Base-by-base conservation (phyloP, 768 basidiomycete species). In the Mycena amicta region DNA sequence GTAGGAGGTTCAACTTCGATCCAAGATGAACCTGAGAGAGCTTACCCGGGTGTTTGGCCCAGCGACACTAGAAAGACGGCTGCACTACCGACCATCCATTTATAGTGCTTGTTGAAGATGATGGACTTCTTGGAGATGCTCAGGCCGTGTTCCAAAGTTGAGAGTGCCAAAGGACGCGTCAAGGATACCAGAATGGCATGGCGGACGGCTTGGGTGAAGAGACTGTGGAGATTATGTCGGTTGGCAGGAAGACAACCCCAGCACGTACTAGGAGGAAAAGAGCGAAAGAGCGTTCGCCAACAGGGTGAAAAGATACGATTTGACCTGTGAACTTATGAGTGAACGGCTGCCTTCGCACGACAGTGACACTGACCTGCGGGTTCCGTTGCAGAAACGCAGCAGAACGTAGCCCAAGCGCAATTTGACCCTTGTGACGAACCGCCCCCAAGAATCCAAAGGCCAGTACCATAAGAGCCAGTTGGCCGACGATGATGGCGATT, bases 101-200 rank as follows among this genome's bases (percentile, higher is more conserved):
- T 43, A 30, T 40, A 12, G 22, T 30, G 47, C 11, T 29, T 25
- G 5, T 26, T 16, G 12, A 54, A 43, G n/a, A 55, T 51, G 3
- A 31, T 45, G 1, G 58, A 41, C 26, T 43, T 18, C 6, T 30
- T 39, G 3, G 58, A 54, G 33, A 59, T 27, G 16, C n/a, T 22
- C 20, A 59, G 54, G 5, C 53, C 53, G n/a, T 50, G 52, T 3
- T 47, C 40, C 4, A 59, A 47, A 13, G 58, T 59, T 8, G 58
- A 50, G 11, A 55, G 22, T 5, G 25, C 5, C 16, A 28, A 15
- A 25, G 53, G 43, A 23, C 53, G 53, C 18, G 53, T 55, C 18
- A 55, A 33, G 22, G 23, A 26, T 6, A 55, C 53, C 18, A 29
- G 26, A 45, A 55, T 45, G 5, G 53, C 53, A 23, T 55, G 53